Base-by-base conservation (phyloP, 345 rosid species). In the Salix dunnii region DNA sequence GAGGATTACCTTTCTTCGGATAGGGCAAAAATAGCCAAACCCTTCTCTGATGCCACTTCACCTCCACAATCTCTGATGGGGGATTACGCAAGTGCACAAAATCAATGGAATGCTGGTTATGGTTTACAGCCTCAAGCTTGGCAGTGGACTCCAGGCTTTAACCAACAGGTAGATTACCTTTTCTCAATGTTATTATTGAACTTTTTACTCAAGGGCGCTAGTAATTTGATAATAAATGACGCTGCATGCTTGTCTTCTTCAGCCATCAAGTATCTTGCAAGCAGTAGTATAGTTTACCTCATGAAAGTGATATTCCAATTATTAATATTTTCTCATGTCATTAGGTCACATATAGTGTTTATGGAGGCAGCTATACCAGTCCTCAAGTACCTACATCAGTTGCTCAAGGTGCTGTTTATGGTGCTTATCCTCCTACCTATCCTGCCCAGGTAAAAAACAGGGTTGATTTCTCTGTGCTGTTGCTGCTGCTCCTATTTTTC, bases 131-230 rank as follows among this genome's bases (percentile, higher is more conserved):
- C 99, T 74, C 98, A 94, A 85, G 77, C 91, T 80, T 96, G 98
- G 98, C 98, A 88, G 46, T 92, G 94, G 92, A 82, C 89, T 77
- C 90, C 97, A 18, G 90, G 87, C 71, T 96, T 92, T 88, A 82
- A 87, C 74, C 98, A 96, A 76, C 98, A 88, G 85, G 95, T 89
- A 71, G n/a, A 23, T 68, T 62, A 18, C 28, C 42, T 61, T 31
- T 43, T 33, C 7, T 33, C 6, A 33, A 33, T 33, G 7, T 33
- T 33, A 33, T 33, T 33, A 33, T 97, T n/a, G n/a, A n/a, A n/a
- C n/a, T n/a, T n/a, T 42, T 33, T 46, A 21, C 27, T n/a, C 27
- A 48, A 6, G 43, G n/a, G 5, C 28, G 20, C 42, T 49, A 30
- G 38, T 49, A 3, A 48, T 49, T 49, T 30, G 61, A 28, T 31